A percentile compares a stretch with the other conserved stretches of the same genome.
Evolutionary conservation across 495 filamentous ascomycete genomes (phyloP).

Genomic region (Neurospora terricola): DNA sequence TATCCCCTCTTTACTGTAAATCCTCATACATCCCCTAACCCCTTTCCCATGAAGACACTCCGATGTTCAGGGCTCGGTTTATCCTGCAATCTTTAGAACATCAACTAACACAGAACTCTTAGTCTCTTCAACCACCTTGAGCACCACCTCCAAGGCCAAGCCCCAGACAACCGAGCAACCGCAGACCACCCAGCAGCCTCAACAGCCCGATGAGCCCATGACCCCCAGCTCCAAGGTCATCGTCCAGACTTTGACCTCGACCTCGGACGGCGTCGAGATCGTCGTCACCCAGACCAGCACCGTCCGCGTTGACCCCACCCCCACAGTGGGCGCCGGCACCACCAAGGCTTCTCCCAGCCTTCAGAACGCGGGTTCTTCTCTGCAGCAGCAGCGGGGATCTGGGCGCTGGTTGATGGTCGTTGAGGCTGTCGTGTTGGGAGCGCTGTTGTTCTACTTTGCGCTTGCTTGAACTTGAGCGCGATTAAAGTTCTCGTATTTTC

Average conservation of each 20-base stretch:
- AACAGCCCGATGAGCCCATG: neutral
- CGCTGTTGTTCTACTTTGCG: constrained; percentile 7
- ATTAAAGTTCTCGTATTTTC: neutral
- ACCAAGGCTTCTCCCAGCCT: constrained; percentile 18
- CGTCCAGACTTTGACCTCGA: constrained; percentile 24
- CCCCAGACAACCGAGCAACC: constrained; percentile 1
- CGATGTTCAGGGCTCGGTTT: neutral
- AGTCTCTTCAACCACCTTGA: constrained; percentile 1
- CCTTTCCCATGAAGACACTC: neutral
- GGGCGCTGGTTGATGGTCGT: constrained; percentile 2
- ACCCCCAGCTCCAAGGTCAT: constrained; percentile 12
- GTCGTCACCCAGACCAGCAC: constrained; percentile 16
- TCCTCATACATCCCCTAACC: neutral
- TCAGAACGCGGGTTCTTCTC: constrained; percentile 21
- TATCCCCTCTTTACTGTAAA: neutral
- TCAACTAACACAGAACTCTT: neutral
- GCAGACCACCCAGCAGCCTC: neutral
- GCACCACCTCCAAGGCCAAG: neutral
- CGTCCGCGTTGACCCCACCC: constrained; percentile 11
- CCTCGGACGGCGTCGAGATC: constrained; percentile 26
- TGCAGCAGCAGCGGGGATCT: constrained; percentile 5
- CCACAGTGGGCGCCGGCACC: constrained; percentile 6
- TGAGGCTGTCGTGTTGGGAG: constrained; percentile 21
- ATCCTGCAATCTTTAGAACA: neutral
- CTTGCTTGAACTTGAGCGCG: neutral